Conservation (phyloP, 331 rosid species). For the Rhamnella rubrinervis region DNA sequence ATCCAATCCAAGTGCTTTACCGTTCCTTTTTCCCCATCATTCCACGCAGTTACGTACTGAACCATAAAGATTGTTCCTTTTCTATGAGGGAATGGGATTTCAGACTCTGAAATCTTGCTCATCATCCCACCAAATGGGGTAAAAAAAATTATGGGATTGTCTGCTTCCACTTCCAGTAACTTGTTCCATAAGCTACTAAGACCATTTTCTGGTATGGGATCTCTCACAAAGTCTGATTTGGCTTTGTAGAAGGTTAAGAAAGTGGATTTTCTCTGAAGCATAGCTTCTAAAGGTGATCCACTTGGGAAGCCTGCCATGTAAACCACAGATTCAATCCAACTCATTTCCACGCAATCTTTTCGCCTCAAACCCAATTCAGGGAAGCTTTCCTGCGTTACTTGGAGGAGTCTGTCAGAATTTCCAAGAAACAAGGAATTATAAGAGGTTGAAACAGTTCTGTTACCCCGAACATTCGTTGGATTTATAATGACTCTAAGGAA, state of each 20-base stretch:
- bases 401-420: conserved; percentile 34
- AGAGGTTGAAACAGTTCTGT: conserved; percentile 41
- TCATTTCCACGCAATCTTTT: conserved; percentile 57
- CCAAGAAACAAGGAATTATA: conserved; percentile 69
- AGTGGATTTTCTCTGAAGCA: conserved; percentile 54
- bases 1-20: conserved; percentile 64
- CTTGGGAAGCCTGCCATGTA: conserved; percentile 51
- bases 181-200: conserved; percentile 66
- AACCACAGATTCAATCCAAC: conserved; percentile 75
- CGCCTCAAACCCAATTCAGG: conserved; percentile 69
- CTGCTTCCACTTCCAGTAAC: conserved; percentile 29
- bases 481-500: conserved; percentile 53
- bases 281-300: conserved; percentile 43
- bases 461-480: conserved; percentile 23
- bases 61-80: conserved; percentile 65
- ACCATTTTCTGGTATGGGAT: conserved; percentile 54
- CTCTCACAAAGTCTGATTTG: conserved; percentile 69
- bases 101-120: conserved; percentile 58
- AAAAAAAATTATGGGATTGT: conserved; percentile 36
- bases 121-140: conserved; percentile 80
- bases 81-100: conserved; percentile 78
- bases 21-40: conserved; percentile 29
- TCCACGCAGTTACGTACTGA: conserved; percentile 58
- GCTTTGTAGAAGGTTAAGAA: conserved; percentile 72
- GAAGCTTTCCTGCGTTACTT: conserved; percentile 40